Evolutionary conservation across 805 yeast species (phyloP).

Genomic region (Maudiozyma barnettii): DNA sequence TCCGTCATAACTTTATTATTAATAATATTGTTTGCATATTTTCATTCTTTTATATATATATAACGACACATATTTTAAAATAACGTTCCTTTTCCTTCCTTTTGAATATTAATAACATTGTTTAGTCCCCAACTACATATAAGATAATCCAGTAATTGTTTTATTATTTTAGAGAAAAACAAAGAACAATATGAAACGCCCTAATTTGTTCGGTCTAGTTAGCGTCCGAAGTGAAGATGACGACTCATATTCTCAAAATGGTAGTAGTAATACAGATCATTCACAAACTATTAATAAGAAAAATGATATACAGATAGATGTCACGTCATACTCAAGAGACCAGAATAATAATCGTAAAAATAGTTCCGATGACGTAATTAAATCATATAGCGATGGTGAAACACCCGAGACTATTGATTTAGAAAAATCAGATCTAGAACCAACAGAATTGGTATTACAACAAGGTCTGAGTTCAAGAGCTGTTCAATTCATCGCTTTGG

Average conservation of each 20-base stretch:
- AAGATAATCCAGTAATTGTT: background rate
- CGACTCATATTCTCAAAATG: background rate
- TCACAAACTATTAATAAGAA: background rate
- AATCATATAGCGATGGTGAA: background rate
- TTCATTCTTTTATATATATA: too few species aligned
- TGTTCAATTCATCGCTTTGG: constrained; percentile 72
- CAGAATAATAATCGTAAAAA: background rate
- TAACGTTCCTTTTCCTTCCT: too few species aligned
- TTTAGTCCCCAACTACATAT: too few species aligned
- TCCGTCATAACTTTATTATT: too few species aligned
- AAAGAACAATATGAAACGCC: background rate
- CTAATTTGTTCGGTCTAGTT: background rate
- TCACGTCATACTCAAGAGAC: background rate
- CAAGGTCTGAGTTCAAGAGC: constrained; percentile 46
- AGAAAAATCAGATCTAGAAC: background rate
- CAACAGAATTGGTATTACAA: constrained; percentile 6
- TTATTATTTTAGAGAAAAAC: background rate
- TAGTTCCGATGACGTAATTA: background rate
- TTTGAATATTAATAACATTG: too few species aligned
- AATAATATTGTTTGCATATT: too few species aligned
- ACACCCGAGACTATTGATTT: background rate
- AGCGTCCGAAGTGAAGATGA: background rate
- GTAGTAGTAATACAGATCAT: background rate
- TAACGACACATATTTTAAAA: too few species aligned
- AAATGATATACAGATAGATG: background rate